A percentile compares a stretch with the other conserved stretches of the same genome.
Conservation (phyloP, 352 stramenopile genomes). For the Ophiocytium majus region DNA sequence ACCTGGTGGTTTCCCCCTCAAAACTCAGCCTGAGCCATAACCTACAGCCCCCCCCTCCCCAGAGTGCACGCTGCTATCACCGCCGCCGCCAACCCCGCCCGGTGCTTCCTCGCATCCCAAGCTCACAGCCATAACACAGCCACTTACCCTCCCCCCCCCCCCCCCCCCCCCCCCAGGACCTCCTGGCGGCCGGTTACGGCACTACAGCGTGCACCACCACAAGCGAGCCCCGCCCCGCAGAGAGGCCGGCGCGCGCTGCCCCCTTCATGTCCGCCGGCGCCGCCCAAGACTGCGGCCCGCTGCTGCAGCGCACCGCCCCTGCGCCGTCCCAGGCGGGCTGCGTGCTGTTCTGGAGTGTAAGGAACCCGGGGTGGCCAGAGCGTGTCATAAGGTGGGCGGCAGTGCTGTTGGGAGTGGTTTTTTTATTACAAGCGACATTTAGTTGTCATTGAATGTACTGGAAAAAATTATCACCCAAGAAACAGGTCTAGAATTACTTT, state of each 20-base stretch:
- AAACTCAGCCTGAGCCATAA: too few relatives aligned
- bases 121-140: neutral
- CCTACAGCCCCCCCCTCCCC: too few relatives aligned
- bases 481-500: too few relatives aligned
- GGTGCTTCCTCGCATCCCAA: too few relatives aligned
- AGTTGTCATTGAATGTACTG: too few relatives aligned
- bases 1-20: too few relatives aligned
- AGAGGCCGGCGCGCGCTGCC: neutral
- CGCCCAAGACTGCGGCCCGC: neutral
- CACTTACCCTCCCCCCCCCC: neutral
- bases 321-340: conserved; percentile 61
- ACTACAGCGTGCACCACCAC: conserved; percentile 45
- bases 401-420: too few relatives aligned
- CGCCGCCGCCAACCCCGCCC: neutral
- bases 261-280: neutral
- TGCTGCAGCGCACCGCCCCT: conserved; percentile 28
- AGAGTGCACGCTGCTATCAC: too few relatives aligned
- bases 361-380: conserved; percentile 82
- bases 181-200: conserved; percentile 82
- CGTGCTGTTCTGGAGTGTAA: conserved; percentile 85
- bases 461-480: too few relatives aligned
- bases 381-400: conserved; percentile 64
- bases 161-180: conserved; percentile 58
- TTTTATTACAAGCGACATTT: too few relatives aligned
- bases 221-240: conserved; percentile 27